phyloP scores from a whole-genome alignment of 352 stramenopile species.

The Halophytophthora batemanensis region DNA sequence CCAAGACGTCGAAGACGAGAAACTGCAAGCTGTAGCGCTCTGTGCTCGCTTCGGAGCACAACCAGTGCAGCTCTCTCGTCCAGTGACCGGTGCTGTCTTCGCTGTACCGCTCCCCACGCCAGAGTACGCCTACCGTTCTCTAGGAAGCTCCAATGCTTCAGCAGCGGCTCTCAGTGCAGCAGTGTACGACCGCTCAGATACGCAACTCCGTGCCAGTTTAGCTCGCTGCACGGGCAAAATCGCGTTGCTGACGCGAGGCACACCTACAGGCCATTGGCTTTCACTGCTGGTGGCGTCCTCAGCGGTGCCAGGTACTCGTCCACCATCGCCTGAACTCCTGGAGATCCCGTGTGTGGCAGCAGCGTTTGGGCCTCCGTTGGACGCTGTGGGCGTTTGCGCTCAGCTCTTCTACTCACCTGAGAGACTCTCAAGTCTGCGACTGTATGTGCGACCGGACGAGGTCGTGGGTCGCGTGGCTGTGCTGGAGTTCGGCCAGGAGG shows the following conservation, averaged over 20 bases:
- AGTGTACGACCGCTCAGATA: constrained; percentile 45
- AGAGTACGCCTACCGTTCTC: constrained; percentile 9
- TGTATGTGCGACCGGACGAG: constrained; percentile 70
- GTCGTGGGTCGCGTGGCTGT: constrained; percentile 64
- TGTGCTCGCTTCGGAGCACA: constrained; percentile 53
- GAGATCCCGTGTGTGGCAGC: constrained; percentile 62
- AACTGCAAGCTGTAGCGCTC: constrained; percentile 34
- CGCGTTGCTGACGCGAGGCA: constrained; percentile 54
- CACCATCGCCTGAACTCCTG: constrained; percentile 22
- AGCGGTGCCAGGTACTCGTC: too few relatives aligned
- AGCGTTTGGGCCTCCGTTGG: constrained; percentile 45
- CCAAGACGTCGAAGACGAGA: constrained; percentile 14
- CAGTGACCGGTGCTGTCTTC: constrained; percentile 35
- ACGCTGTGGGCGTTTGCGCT: constrained; percentile 27
- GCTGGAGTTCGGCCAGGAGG: constrained; percentile 61
- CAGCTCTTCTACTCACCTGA: constrained; percentile 67
- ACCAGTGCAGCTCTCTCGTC: constrained; percentile 37
- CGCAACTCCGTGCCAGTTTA: constrained; percentile 42
- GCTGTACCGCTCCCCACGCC: constrained; percentile 9
- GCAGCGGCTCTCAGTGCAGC: constrained; percentile 26
- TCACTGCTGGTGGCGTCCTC: constrained; percentile 30
- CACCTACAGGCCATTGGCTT: constrained; percentile 54
- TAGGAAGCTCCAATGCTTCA: background rate
- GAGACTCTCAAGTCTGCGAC: constrained; percentile 49
- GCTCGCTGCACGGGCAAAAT: constrained; percentile 44